A percentile compares a stretch with the other conserved stretches of the same genome.
These are phyloP conservation scores for Yarrowia sp. DNA, from an alignment of 805 yeast species.

Conservation along the genomic window DNA sequence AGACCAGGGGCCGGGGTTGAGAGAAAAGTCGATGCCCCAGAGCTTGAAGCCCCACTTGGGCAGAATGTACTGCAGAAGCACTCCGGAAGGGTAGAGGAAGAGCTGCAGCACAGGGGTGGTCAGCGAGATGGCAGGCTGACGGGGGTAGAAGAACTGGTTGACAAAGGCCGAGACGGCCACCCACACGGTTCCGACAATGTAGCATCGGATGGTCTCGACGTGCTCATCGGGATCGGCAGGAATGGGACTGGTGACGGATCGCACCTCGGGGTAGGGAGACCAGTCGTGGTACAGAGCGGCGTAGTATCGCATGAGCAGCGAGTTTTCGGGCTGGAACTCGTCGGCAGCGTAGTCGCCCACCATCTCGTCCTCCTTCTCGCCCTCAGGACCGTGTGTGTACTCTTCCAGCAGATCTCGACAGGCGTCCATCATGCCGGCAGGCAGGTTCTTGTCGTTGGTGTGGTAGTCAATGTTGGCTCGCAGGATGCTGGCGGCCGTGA, in stretches of 20 bases:
- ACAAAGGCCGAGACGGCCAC: slow-evolving; percentile 62
- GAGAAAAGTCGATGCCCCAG: slow-evolving; percentile 53
- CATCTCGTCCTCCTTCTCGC: slow-evolving; percentile 31
- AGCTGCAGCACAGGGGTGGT: slow-evolving; percentile 64
- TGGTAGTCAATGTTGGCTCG: slow-evolving; percentile 36
- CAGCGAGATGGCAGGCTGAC: slow-evolving; percentile 61
- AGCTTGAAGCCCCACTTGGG: slow-evolving; percentile 58
- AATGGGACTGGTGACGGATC: slow-evolving; percentile 60
- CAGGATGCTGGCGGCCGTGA: slow-evolving; percentile 31
- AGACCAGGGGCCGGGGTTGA: slow-evolving; percentile 69
- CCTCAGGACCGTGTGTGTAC: slow-evolving; percentile 23
- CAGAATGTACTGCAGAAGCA: slow-evolving; percentile 52
- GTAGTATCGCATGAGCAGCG: slow-evolving; percentile 46
- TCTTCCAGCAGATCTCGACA: slow-evolving; percentile 30
- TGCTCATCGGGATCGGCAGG: slow-evolving; percentile 58
- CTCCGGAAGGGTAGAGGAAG: slow-evolving; percentile 67
- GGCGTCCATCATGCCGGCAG: slow-evolving; percentile 23
- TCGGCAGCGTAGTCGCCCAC: slow-evolving; percentile 29
- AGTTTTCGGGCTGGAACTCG: slow-evolving; percentile 10
- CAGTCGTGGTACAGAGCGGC: slow-evolving; percentile 54
- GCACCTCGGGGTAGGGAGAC: slow-evolving; percentile 67
- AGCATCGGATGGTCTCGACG: slow-evolving; percentile 61
- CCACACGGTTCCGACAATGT: slow-evolving; percentile 60
- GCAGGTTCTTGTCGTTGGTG: slow-evolving; percentile 23
- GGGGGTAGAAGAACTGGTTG: slow-evolving; percentile 64